A percentile compares a stretch with the other conserved stretches of the same genome.
phyloP scores from a whole-genome alignment of 1,284 basidiomycete species.

The Volvariella volvacea region DNA sequence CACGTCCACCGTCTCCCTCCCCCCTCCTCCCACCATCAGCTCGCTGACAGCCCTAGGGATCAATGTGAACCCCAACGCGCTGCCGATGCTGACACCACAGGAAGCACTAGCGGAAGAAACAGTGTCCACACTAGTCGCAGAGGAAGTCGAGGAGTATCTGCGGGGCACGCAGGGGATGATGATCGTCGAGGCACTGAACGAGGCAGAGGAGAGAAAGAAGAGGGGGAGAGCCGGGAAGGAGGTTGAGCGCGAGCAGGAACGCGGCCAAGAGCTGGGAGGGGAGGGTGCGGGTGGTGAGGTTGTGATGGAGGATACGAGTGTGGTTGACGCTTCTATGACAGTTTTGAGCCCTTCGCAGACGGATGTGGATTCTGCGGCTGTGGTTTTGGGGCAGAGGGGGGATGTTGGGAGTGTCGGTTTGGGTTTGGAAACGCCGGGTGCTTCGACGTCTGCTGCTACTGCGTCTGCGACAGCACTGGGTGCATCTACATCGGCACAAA shows the following conservation, averaged over 20 bases:
- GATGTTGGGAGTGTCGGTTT: too few relatives aligned
- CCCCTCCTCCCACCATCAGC: constrained; percentile 11
- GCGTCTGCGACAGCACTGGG: too few relatives aligned
- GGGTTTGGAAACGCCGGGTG: too few relatives aligned
- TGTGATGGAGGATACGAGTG: too few relatives aligned
- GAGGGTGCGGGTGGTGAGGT: too few relatives aligned
- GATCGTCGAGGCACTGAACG: constrained; percentile 54
- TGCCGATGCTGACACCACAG: constrained; percentile 15
- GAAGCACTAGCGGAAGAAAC: constrained; percentile 24
- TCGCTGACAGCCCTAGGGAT: constrained; percentile 1
- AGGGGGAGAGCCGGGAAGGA: constrained; percentile 37
- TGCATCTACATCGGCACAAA: too few relatives aligned
- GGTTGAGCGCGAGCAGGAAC: too few relatives aligned
- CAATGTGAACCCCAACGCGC: constrained; percentile 7
- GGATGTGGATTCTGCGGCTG: background rate
- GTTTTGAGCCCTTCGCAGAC: too few relatives aligned
- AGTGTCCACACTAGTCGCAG: constrained; percentile 48
- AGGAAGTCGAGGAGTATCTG: constrained; percentile 62
- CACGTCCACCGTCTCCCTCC: background rate
- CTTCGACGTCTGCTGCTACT: too few relatives aligned
- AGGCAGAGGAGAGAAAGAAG: constrained; percentile 43
- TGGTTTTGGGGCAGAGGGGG: too few relatives aligned
- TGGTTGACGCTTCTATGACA: too few relatives aligned
- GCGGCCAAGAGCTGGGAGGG: too few relatives aligned
- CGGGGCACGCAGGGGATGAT: constrained; percentile 48